Evolutionary conservation across 208 protist genomes (phyloP).

Genomic region (Trypanosoma theileri): DNA sequence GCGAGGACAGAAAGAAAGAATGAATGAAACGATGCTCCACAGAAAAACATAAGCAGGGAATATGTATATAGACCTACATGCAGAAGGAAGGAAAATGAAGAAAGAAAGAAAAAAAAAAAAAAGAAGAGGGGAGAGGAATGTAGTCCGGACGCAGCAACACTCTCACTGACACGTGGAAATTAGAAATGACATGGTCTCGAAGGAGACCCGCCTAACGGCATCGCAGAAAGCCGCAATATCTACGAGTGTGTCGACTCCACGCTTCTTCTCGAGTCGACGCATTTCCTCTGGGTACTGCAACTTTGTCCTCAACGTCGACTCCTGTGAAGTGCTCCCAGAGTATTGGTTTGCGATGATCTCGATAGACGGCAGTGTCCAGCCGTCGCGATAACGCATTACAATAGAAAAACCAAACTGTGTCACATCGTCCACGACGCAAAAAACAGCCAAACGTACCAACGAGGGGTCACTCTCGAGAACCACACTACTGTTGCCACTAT

Average conservation of each 20-base stretch:
- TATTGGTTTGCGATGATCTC: slow-evolving; percentile 46
- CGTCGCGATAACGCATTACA: slow-evolving; percentile 43
- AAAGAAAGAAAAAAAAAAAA: slow-evolving; percentile 9
- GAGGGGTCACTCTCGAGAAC: background rate
- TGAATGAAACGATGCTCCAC: background rate
- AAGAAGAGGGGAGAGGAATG: slow-evolving; percentile 1
- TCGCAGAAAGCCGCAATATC: slow-evolving; percentile 23
- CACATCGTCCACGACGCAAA: slow-evolving; percentile 39
- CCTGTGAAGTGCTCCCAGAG: slow-evolving; percentile 11
- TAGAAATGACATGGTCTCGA: slow-evolving; percentile 34
- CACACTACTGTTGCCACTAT: no score
- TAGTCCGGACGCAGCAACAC: background rate
- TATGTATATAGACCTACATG: slow-evolving; percentile 1
- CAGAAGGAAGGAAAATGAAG: slow-evolving; percentile 3
- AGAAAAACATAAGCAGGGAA: no score
- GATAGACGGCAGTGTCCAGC: slow-evolving; percentile 39
- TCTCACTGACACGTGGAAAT: slow-evolving; percentile 26
- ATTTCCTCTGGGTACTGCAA: slow-evolving; percentile 31
- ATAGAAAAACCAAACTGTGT: slow-evolving; percentile 45
- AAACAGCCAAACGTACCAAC: slow-evolving; percentile 33
- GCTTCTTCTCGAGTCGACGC: slow-evolving; percentile 2
- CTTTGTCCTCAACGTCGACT: slow-evolving; percentile 26
- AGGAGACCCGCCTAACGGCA: slow-evolving; percentile 12
- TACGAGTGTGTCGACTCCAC: slow-evolving; percentile 26
- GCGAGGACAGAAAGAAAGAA: slow-evolving; percentile 10